Evolutionary conservation across 208 protist species (phyloP).

Genomic region (Phytomonas francai): DNA sequence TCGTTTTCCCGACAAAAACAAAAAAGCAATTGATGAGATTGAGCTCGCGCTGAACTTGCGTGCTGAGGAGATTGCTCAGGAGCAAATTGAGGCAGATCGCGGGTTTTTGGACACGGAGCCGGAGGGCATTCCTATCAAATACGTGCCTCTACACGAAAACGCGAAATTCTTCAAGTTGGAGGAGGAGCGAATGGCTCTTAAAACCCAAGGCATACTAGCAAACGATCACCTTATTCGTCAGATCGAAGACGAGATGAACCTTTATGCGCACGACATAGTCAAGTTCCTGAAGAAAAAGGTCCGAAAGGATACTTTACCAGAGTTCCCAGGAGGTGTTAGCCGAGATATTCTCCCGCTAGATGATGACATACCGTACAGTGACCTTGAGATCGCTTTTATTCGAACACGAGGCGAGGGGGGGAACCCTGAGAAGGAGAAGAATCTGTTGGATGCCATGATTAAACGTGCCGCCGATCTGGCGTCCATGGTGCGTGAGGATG

Average conservation of each 20-base stretch:
- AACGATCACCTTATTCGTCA: conserved; percentile 33
- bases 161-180: conserved; percentile 54
- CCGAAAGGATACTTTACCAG: conserved; percentile 28
- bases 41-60: conserved; percentile 57
- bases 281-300: conserved; percentile 39
- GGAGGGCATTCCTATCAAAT: conserved; percentile 22
- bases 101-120: conserved; percentile 65
- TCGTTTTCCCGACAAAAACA: conserved; percentile 54
- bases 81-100: conserved; percentile 56
- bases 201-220: conserved; percentile 23
- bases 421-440: conserved; percentile 32
- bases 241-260: conserved; percentile 62
- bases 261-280: conserved; percentile 42
- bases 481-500: conserved; percentile 46
- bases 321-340: conserved; percentile 36
- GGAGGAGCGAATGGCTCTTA: conserved; percentile 40
- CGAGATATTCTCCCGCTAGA: conserved; percentile 53
- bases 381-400: conserved; percentile 60
- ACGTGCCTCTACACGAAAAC: conserved; percentile 61
- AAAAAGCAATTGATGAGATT: conserved; percentile 35
- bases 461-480: conserved; percentile 58
- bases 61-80: conserved; percentile 60
- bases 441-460: conserved; percentile 52
- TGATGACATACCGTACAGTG: conserved; percentile 57
- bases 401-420: conserved; percentile 36